A percentile compares a stretch with the other conserved stretches of the same genome.
These are phyloP conservation scores for Exobasidium cylindrosporum DNA, from an alignment of 1,284 basidiomycete species.

Conservation along the genomic window DNA sequence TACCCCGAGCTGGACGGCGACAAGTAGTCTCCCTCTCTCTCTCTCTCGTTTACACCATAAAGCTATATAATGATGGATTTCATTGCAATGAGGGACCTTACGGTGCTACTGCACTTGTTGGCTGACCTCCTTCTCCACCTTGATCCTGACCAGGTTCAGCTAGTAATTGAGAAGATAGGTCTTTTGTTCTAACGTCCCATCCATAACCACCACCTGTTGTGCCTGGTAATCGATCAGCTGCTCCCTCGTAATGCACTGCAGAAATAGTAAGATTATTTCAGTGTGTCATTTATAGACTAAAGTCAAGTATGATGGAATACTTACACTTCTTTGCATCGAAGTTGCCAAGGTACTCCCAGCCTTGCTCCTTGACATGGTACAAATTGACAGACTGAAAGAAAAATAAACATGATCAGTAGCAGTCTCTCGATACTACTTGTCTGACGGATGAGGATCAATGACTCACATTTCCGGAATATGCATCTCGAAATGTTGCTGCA, in stretches of 20 bases:
- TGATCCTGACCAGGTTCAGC: constrained; percentile 33
- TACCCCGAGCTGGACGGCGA: constrained; percentile 60
- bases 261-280: not conserved
- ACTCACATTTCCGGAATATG: constrained; percentile 7
- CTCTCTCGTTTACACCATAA: not conserved
- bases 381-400: constrained; percentile 65
- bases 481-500: constrained; percentile 75
- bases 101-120: not conserved
- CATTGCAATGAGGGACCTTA: too few relatives aligned
- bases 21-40: too few relatives aligned
- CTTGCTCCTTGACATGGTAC: constrained; percentile 89
- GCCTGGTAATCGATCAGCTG: constrained; percentile 40
- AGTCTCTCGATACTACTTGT: not conserved
- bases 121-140: constrained; percentile 31
- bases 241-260: constrained; percentile 51
- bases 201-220: constrained; percentile 51
- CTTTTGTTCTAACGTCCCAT: constrained; percentile 46
- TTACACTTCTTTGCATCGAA: constrained; percentile 48
- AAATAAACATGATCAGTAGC: constrained; percentile 50
- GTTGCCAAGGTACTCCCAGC: constrained; percentile 61
- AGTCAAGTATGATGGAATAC: constrained; percentile 17
- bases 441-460: not conserved
- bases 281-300: not conserved
- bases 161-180: constrained; percentile 41
- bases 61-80: not conserved